Conservation (phyloP, 108 stramenopile species). For the Mayamaea pseudoterrestris region DNA sequence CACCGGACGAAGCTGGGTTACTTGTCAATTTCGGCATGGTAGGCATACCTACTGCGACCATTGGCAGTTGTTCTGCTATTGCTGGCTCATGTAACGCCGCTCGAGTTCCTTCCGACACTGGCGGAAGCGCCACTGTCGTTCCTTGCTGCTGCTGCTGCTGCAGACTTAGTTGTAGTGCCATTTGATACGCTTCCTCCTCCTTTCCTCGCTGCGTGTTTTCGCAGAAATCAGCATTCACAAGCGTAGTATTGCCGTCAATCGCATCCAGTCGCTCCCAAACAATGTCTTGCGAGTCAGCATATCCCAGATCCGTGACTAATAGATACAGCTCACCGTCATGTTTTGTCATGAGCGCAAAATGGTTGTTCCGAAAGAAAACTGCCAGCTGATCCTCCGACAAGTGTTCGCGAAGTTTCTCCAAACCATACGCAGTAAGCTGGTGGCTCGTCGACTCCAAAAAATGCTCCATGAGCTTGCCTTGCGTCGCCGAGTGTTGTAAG, state of each 20-base stretch:
- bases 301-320: constrained; percentile 92
- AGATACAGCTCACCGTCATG: constrained; percentile 59
- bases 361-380: constrained; percentile 96
- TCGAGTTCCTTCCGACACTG: constrained; percentile 50
- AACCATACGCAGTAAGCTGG: constrained; percentile 85
- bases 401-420: constrained; percentile 57
- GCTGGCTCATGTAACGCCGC: not conserved
- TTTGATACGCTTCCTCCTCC: constrained; percentile 12
- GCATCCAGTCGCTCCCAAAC: constrained; percentile 87
- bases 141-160: constrained; percentile 36
- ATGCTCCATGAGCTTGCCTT: constrained; percentile 33
- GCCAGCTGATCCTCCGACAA: constrained; percentile 58
- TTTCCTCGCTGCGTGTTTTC: constrained; percentile 15
- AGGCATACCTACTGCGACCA: constrained; percentile 34
- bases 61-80: not conserved
- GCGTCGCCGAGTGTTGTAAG: constrained; percentile 24
- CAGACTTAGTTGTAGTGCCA: constrained; percentile 29
- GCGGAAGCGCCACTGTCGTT: constrained; percentile 36
- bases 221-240: constrained; percentile 43
- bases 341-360: constrained; percentile 88
- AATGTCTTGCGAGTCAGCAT: constrained; percentile 60
- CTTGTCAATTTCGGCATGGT: constrained; percentile 49
- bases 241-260: constrained; percentile 83
- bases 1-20: constrained; percentile 27
- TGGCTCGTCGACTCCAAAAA: constrained; percentile 65